phyloP scores from a whole-genome alignment of 2,329 filamentous ascomycete species.

The Diaporthe vexans region DNA sequence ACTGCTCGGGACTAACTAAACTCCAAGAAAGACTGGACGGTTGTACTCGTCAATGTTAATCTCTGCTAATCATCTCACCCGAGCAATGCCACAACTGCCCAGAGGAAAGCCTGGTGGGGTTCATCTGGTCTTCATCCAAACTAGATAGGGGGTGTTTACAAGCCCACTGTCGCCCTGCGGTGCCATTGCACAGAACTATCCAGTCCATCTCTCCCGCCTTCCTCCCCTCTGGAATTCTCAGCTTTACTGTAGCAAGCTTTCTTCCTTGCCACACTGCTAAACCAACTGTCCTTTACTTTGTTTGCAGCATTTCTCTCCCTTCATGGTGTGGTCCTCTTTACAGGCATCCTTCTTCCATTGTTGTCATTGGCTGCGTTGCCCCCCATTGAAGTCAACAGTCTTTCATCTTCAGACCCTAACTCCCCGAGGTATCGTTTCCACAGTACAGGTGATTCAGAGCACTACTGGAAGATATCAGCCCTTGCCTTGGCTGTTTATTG shows the following conservation, averaged over 20 bases:
- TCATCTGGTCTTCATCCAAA: not conserved
- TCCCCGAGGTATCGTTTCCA: not conserved
- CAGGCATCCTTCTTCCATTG: not conserved
- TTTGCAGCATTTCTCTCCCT: not conserved
- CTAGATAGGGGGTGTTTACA: not conserved
- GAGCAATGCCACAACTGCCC: not conserved
- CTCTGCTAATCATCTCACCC: not conserved
- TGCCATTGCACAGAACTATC: not conserved
- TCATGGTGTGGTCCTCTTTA: not conserved
- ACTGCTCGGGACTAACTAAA: not conserved
- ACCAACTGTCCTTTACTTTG: not conserved
- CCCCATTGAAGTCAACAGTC: not conserved
- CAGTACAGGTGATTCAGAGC: not conserved
- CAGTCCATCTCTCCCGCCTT: not conserved
- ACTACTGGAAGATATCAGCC: not conserved
- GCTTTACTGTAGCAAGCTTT: not conserved
- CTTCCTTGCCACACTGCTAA: not conserved
- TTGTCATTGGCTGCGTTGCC: not conserved
- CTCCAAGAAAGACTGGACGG: not conserved
- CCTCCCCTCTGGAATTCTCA: not conserved
- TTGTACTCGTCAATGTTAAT: not conserved
- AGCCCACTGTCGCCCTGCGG: not conserved
- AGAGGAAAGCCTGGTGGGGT: not conserved
- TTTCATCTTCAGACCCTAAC: not conserved
- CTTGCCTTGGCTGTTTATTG: not conserved